These are phyloP conservation scores for Colletotrichum tabaci DNA, from an alignment of 2,329 filamentous ascomycete species.

Conservation along the genomic window DNA sequence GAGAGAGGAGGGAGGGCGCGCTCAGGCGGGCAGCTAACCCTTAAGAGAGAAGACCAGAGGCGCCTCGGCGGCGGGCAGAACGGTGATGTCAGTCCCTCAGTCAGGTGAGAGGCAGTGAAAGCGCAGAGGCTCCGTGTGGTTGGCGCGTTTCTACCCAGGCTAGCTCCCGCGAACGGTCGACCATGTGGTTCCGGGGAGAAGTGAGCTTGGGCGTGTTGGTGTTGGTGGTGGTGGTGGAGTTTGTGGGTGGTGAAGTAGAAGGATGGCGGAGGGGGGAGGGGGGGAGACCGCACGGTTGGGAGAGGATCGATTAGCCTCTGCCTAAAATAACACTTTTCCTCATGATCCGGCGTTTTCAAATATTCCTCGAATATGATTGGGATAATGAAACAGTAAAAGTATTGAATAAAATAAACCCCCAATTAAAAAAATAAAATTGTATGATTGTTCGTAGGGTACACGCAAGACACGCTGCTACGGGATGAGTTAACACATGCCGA, in stretches of 20 bases:
- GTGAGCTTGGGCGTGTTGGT: slow-evolving; percentile 10
- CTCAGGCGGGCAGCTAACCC: slow-evolving; percentile 1
- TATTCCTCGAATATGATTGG: neutral
- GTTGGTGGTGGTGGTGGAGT: neutral
- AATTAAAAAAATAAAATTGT: neutral
- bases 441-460: neutral
- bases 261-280: slow-evolving; percentile 11
- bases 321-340: slow-evolving; percentile 23
- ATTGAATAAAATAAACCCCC: neutral
- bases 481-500: slow-evolving; percentile 36
- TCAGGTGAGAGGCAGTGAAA: slow-evolving; percentile 27
- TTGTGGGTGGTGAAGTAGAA: neutral
- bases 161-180: slow-evolving; percentile 24
- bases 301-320: slow-evolving; percentile 19
- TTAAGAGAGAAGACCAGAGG: neutral
- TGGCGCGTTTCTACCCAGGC: slow-evolving; percentile 22
- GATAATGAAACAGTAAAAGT: neutral
- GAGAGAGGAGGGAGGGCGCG: neutral
- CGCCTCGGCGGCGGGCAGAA: slow-evolving; percentile 29
- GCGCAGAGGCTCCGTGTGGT: slow-evolving; percentile 15
- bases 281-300: slow-evolving; percentile 20
- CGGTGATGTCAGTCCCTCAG: slow-evolving; percentile 38
- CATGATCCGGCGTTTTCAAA: slow-evolving; percentile 25
- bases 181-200: slow-evolving; percentile 36
- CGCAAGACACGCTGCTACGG: neutral